phyloP scores from a whole-genome alignment of 179 eudicot genomes.

The Pouteria campechiana region DNA sequence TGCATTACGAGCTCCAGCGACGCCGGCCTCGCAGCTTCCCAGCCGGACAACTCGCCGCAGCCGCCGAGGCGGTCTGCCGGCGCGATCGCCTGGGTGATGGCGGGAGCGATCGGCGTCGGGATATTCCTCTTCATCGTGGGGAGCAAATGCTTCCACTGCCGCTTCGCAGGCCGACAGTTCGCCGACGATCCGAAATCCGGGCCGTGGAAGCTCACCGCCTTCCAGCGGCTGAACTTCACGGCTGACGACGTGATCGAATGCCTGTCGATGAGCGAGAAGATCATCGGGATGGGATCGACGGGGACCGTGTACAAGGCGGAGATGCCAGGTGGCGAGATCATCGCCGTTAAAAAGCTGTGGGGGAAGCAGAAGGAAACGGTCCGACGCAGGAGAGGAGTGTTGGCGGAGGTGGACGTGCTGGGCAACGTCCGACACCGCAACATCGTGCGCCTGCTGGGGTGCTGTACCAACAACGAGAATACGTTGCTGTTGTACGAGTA shows the following conservation, averaged over 20 bases:
- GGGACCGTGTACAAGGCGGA: constrained; percentile 91
- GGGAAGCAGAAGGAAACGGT: constrained; percentile 57
- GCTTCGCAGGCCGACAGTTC: constrained; percentile 19
- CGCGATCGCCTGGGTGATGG: constrained; percentile 63
- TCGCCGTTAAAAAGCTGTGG: constrained; percentile 92
- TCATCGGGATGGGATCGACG: constrained; percentile 82
- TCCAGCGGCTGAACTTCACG: constrained; percentile 80
- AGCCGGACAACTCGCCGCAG: constrained; percentile 2
- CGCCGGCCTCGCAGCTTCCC: constrained; percentile 15
- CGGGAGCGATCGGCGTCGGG: constrained; percentile 69
- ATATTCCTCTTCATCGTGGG: constrained; percentile 60
- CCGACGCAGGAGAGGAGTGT: constrained; percentile 38
- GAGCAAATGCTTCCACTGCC: constrained; percentile 47
- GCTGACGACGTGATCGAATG: constrained; percentile 79
- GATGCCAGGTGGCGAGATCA: constrained; percentile 92
- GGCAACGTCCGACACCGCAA: constrained; percentile 90
- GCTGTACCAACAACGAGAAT: constrained; percentile 63
- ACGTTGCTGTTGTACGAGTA: constrained; percentile 90
- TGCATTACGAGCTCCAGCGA: constrained; percentile 21
- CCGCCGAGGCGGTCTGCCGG: constrained; percentile 39
- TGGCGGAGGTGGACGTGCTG: constrained; percentile 85
- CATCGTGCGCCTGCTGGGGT: constrained; percentile 81
- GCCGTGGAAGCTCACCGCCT: constrained; percentile 88
- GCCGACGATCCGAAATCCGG: constrained; percentile 26
- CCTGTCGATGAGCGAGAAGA: constrained; percentile 51